phyloP scores from a whole-genome alignment of 345 rosid species.

The Eucalyptus caleyi region DNA sequence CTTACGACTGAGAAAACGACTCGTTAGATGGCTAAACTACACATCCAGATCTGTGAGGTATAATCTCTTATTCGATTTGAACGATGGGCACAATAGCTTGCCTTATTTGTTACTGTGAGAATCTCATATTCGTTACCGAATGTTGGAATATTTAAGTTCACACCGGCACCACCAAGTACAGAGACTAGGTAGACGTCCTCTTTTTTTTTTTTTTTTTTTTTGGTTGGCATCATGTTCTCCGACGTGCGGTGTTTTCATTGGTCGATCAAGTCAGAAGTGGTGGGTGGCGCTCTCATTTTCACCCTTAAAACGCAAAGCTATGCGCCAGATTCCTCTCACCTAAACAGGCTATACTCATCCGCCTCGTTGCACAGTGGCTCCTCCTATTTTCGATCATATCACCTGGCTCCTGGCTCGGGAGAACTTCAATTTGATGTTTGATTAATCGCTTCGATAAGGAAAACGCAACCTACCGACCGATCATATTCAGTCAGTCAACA shows the following conservation, averaged over 20 bases:
- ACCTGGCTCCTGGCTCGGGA: neutral
- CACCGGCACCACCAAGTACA: neutral
- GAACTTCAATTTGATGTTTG: neutral
- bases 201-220: rapidly evolving
- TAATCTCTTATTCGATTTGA: neutral
- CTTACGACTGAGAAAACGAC: neutral
- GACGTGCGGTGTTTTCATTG: neutral
- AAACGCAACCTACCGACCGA: neutral
- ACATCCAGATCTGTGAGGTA: neutral
- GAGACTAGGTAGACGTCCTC: neutral
- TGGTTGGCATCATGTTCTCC: neutral
- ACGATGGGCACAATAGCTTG: neutral
- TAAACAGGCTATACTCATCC: neutral
- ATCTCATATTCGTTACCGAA: neutral
- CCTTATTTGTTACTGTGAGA: neutral
- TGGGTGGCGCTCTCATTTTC: neutral
- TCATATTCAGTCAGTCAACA: neutral
- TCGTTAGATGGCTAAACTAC: neutral
- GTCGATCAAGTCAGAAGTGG: neutral
- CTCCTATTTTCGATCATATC: neutral
- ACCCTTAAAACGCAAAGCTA: neutral
- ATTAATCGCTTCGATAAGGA: neutral
- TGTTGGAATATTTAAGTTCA: neutral
- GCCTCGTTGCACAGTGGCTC: neutral
- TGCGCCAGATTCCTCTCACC: neutral